These are phyloP conservation scores for Xylaria longipes DNA, from an alignment of 495 filamentous ascomycete species.

Conservation along the genomic window DNA sequence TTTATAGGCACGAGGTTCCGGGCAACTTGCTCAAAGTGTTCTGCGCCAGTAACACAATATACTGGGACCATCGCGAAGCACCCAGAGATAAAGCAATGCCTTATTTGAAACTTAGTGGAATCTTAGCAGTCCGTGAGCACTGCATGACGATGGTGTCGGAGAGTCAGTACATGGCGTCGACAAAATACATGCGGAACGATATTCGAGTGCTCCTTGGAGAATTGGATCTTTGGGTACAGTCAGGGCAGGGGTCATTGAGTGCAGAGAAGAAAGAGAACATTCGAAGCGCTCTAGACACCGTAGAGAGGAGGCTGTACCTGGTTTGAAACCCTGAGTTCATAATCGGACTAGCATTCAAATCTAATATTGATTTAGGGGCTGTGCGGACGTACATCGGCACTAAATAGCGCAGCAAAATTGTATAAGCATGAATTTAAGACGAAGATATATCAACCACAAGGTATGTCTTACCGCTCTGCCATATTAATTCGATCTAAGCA, in stretches of 20 bases:
- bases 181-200: slow-evolving; percentile 41
- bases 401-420: slow-evolving; percentile 1
- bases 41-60: slow-evolving; percentile 46
- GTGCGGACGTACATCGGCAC: background rate
- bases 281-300: slow-evolving; percentile 31
- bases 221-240: slow-evolving; percentile 49
- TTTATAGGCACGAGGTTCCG: slow-evolving; percentile 35
- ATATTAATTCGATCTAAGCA: slow-evolving; percentile 12
- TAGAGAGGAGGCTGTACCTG: slow-evolving; percentile 32
- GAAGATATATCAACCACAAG: slow-evolving; percentile 5
- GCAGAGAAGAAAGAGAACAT: slow-evolving; percentile 41
- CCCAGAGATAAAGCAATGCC: slow-evolving; percentile 30
- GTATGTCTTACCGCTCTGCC: background rate
- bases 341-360: background rate
- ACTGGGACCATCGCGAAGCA: slow-evolving; percentile 43
- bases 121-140: slow-evolving; percentile 41
- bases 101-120: slow-evolving; percentile 45
- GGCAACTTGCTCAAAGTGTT: slow-evolving; percentile 37
- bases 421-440: slow-evolving; percentile 9
- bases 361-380: slow-evolving; percentile 8
- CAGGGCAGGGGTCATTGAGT: slow-evolving; percentile 41
- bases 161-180: slow-evolving; percentile 40
- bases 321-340: slow-evolving; percentile 25
- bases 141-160: slow-evolving; percentile 48
- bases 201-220: slow-evolving; percentile 43